Evolutionary conservation across 2,329 filamentous ascomycete species (phyloP), one percentile per base, ranked within the genome.

Genomic region (Colletotrichum godetiae): DNA sequence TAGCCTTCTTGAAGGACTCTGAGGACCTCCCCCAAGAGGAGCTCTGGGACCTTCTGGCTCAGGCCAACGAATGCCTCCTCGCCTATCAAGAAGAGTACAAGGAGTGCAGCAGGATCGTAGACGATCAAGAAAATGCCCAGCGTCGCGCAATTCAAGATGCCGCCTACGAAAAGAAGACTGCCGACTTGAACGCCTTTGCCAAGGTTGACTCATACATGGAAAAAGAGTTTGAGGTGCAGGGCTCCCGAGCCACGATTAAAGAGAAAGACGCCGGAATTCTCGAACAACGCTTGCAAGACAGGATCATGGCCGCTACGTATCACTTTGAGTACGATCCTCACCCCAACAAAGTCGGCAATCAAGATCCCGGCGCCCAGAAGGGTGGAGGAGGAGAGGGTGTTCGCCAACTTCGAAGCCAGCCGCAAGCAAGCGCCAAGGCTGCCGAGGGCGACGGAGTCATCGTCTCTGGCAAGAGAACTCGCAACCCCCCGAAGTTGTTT

Each of bases 301-400:
- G 84, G 68, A 84, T 91, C 74, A 88, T 90, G 86, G 89, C 90
- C 8, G 85, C 88, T 73, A 85, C 87, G 1, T 92, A 92, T 77
- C 87, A 88, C 19, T 91, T 92, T 76, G 88, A 91, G 73, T 90
- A 91, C 75, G 90, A 92, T 76, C 84, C 87, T 11, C 87, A 90
- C 64, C 86, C 87, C 2, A 86, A 86, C 73, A 89, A 89, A 79
- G 84, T 91, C 72, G 89, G 90, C 24, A 84, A 84, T 46, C 91
- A 92, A 78, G 89, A 92, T 72, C 89, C 89, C 0, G 82, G 88
- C 46, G 86, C 84, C 11, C 89, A 92, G 76, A 82, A 85, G 49
- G 82, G 94, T 55, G 89, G 89, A 31, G 83, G 87, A 71, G 85
- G 86, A 75, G 89, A 89, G 60, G 86, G 86, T 19, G 82, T 82